Conservation (phyloP, 352 stramenopile genomes). For the Phytophthora capsici region DNA sequence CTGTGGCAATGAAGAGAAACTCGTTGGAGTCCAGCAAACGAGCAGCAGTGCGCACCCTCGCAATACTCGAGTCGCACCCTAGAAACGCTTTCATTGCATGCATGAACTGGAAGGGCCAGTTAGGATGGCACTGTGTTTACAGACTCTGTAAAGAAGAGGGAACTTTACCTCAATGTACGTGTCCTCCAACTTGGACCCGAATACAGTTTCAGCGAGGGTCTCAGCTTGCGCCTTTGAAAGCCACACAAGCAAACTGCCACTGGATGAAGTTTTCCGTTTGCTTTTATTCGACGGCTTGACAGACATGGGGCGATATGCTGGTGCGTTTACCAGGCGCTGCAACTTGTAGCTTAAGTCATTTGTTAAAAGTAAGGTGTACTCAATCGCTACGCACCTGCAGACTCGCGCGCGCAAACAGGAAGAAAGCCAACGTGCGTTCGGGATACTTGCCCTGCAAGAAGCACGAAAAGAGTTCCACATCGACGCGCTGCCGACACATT, state of each 20-base stretch:
- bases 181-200: conserved; percentile 56
- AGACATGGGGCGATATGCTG: conserved; percentile 38
- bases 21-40: conserved; percentile 52
- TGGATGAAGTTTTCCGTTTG: conserved; percentile 30
- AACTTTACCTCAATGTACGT: conserved; percentile 50
- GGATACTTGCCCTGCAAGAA: conserved; percentile 65
- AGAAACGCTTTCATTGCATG: conserved; percentile 52
- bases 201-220: conserved; percentile 46
- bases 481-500: conserved; percentile 34
- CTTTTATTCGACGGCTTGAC: conserved; percentile 28
- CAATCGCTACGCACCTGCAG: conserved; percentile 39
- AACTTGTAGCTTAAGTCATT: background rate
- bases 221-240: conserved; percentile 60
- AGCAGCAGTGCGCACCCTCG: conserved; percentile 12
- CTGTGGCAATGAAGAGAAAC: conserved; percentile 51
- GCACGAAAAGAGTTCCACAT: conserved; percentile 65
- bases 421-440: conserved; percentile 59
- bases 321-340: conserved; percentile 30
- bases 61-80: conserved; percentile 28
- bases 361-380: background rate
- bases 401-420: conserved; percentile 51
- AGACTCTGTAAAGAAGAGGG: no score
- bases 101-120: conserved; percentile 42
- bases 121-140: no score
- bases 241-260: conserved; percentile 43